Base-by-base conservation (phyloP, 2,329 filamentous ascomycete genomes). In the Diaporthe vaccinii region DNA sequence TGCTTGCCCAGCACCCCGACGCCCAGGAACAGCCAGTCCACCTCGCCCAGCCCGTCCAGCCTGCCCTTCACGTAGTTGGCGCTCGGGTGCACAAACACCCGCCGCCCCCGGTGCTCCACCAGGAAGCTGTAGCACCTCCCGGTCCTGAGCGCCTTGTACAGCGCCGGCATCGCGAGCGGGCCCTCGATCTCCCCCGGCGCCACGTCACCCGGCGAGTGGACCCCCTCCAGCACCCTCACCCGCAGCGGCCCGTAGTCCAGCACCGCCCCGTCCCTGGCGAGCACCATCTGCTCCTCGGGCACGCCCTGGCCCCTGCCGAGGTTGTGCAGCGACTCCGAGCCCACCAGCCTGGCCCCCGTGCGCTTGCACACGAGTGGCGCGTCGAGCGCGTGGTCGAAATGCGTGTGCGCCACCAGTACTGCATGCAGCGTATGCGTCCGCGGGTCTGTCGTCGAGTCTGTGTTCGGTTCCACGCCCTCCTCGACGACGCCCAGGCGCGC, bases 121-220 rank as follows among this genome's bases (percentile, higher is more conserved):
- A 28, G 31, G 46, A 68, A 68, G 46, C 65, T 68, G 46, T 68
- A 68, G 34, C 65, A 68, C 31, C 65, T 36, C 46, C 65, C 65
- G 31, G 65, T 68, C 46, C 2, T 68, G 46, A 68, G 65, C 46
- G 65, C 65, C 14, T 55, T 68, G 65, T 39, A 39, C 31, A 46
- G 49, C 46, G 65, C 46, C 46, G 65, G 65, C 65, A 68, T 68
- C 46, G 46, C 46, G 65, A 68, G 46, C 65, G 65, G 65, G 31
- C 14, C 65, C 46, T 68, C 65, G 31, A 68, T 68, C 46, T 53
- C 65, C 46, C 65, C 65, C 65, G 65, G 65, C 31, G 65, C 65
- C 46, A 68, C 65, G 46, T 68, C 65, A 31, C 65, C 65, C 34
- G 65, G 65, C 46, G 65, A 68, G 65, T 68, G 65, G 65, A 53